Conservation (phyloP, 768 basidiomycete species). For the Serendipita vermifera region DNA sequence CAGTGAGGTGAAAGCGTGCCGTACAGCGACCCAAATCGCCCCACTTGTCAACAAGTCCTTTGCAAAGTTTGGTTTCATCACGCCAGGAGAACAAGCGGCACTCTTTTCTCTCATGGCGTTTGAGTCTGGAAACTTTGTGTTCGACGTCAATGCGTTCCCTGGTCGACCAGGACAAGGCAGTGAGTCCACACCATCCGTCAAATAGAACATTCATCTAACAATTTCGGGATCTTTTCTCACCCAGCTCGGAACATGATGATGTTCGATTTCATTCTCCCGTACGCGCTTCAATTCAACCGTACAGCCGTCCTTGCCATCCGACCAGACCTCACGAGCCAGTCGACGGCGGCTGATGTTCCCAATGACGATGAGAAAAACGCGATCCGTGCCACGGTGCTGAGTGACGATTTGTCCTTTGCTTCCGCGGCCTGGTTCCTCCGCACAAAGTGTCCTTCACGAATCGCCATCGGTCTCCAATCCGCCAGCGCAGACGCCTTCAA, state of each 20-base stretch:
- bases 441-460: not conserved
- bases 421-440: constrained; percentile 7
- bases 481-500: not conserved
- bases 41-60: not conserved
- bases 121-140: not conserved
- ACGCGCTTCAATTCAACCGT: not conserved
- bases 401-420: constrained; percentile 4
- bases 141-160: constrained; percentile 3
- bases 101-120: constrained; percentile 4
- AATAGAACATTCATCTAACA: too few species aligned
- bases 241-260: constrained; percentile 9
- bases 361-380: not conserved
- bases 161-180: constrained; percentile 5
- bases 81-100: constrained; percentile 3
- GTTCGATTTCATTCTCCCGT: constrained; percentile 8
- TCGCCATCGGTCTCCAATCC: not conserved
- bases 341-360: constrained; percentile 2
- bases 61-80: not conserved
- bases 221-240: too few species aligned
- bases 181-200: too few species aligned
- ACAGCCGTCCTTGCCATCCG: constrained; percentile 6
- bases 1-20: not conserved
- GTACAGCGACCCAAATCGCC: constrained; percentile 5
- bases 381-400: not conserved
- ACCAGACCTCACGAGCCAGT: not conserved